These are phyloP conservation scores for Colletotrichum camelliae DNA, from an alignment of 2,329 filamentous ascomycete genomes.

Conservation along the genomic window DNA sequence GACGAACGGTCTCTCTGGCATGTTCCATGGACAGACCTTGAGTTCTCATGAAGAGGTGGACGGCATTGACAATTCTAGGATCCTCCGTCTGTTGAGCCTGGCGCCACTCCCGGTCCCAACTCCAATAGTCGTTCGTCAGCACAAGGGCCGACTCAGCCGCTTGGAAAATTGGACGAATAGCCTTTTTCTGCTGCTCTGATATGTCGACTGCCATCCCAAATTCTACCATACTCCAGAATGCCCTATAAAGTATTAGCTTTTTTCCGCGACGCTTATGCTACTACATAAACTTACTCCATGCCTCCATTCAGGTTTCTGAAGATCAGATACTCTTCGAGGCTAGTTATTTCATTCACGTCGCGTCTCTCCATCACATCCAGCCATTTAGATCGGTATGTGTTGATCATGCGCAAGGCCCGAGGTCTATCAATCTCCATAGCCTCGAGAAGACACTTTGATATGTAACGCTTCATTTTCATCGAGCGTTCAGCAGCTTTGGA, in stretches of 20 bases:
- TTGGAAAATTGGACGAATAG: background rate
- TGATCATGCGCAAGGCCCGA: conserved; percentile 1
- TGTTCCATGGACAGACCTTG: background rate
- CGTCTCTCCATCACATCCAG: conserved; percentile 1
- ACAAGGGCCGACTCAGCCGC: conserved; percentile 1
- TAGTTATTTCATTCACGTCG: background rate
- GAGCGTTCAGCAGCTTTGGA: background rate
- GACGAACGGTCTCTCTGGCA: background rate
- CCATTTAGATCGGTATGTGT: background rate
- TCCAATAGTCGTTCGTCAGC: conserved; percentile 9
- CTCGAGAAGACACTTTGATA: background rate
- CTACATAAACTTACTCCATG: background rate
- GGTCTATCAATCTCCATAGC: background rate
- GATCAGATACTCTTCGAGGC: background rate
- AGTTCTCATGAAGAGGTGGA: background rate
- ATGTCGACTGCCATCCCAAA: background rate
- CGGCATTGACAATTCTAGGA: conserved; percentile 1
- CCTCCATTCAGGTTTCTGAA: conserved; percentile 8
- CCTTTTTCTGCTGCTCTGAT: background rate
- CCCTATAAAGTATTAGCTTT: background rate
- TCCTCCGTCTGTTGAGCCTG: background rate
- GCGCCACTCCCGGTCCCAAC: conserved; percentile 7
- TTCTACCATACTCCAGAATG: conserved; percentile 9
- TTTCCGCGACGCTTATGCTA: accelerated
- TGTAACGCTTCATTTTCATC: background rate